A percentile compares a stretch with the other conserved stretches of the same genome.
phyloP scores from a whole-genome alignment of 2,329 filamentous ascomycete genomes.

The Septoria linicola region DNA sequence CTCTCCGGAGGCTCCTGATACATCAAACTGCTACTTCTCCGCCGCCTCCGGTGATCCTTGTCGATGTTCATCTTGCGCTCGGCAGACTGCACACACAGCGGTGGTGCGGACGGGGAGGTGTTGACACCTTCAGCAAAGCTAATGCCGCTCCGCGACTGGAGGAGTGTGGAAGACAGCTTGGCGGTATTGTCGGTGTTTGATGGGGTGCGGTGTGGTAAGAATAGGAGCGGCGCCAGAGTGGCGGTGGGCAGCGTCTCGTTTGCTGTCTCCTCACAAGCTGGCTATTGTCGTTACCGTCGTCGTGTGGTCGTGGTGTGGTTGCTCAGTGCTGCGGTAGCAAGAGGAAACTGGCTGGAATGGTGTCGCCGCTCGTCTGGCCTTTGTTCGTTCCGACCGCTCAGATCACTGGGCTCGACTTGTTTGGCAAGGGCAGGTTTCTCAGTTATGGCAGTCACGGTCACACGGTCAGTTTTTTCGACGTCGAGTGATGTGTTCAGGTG shows the following conservation, averaged over 20 bases:
- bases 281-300: too few species aligned
- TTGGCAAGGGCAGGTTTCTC: too few species aligned
- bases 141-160: conserved; percentile 79
- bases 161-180: conserved; percentile 86
- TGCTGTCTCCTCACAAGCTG: too few species aligned
- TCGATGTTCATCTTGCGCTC: conserved; percentile 52
- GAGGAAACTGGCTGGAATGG: too few species aligned
- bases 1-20: conserved; percentile 97
- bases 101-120: conserved; percentile 20
- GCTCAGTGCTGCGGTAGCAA: too few species aligned
- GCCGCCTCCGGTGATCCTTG: conserved; percentile 60
- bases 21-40: conserved; percentile 96
- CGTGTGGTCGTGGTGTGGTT: too few species aligned
- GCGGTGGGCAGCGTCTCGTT: conserved; percentile 9
- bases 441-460: too few species aligned
- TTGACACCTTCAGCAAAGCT: conserved; percentile 84
- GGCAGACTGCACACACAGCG: conserved; percentile 35
- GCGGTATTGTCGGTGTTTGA: conserved; percentile 63
- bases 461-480: too few species aligned
- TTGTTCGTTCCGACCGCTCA: too few species aligned
- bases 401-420: too few species aligned
- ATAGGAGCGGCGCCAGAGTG: conserved; percentile 32
- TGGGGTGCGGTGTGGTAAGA: conserved; percentile 29
- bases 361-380: too few species aligned
- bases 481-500: too few species aligned